These are phyloP conservation scores for Vicia faba DNA, from an alignment of 306 rosid genomes.

Conservation along the genomic window DNA sequence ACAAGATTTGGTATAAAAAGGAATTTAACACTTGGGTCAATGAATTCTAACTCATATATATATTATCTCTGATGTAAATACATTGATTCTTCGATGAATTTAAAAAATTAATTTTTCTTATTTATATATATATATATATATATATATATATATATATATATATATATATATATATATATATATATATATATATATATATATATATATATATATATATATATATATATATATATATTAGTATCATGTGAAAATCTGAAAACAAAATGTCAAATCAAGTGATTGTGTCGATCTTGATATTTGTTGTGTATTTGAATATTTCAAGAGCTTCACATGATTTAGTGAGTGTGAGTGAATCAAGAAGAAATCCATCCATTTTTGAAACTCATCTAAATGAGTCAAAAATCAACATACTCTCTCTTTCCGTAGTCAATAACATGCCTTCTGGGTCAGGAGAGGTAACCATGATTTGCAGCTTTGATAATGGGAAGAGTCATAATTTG, in stretches of 20 bases:
- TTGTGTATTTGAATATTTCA: conserved; percentile 24
- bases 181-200: too few species aligned
- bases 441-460: not conserved
- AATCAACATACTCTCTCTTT: not conserved
- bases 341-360: not conserved
- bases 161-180: too few species aligned
- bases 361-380: not conserved
- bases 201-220: too few species aligned
- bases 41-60: too few species aligned
- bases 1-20: too few species aligned
- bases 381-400: not conserved
- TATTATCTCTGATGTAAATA: too few species aligned
- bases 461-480: not conserved
- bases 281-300: not conserved
- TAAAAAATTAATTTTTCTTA: too few species aligned
- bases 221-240: too few species aligned
- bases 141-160: too few species aligned
- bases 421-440: not conserved
- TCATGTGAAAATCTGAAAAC: not conserved
- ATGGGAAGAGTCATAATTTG: not conserved
- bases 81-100: too few species aligned
- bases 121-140: too few species aligned
- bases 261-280: conserved; percentile 2
- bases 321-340: not conserved
- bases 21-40: too few species aligned